Evolutionary conservation across 2,329 filamentous ascomycete species (phyloP), one percentile per base, ranked within the genome.

Genomic region (Lasiodiplodia sp.): DNA sequence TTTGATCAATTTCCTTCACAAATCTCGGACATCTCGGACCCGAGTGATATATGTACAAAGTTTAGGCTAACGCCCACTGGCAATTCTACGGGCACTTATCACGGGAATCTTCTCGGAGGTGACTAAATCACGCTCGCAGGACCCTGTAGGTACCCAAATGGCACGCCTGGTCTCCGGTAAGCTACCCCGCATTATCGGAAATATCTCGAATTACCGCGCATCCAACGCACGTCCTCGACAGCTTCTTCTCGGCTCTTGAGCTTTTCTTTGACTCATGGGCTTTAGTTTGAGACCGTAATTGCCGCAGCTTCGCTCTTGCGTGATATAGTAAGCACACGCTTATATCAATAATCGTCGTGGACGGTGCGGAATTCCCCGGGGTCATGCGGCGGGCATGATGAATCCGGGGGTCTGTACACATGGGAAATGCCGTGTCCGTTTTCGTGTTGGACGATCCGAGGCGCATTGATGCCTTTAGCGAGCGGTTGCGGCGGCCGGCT

Each of bases 111-210:
- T 47, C n/a, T n/a, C 4, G 21, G 18, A 18, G 8, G n/a, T 23
- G 40, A 25, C 16, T 31, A 21, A 31, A 23, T 23, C 12, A 47
- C 40, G 44, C 57, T 58, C 56, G 18, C 5, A 38, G 18, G 44
- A 40, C 23, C 57, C 57, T 47, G 58, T 28, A 63, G 58, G 51
- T 25, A n/a, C 58, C 25, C 12, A 31, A 3, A 37, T n/a, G 40
- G 58, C 23, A 37, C 60, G 60, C 44, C 47, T 52, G n/a, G 37
- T 51, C 40, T 8, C 38, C 47, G 44, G 31, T 34, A 38, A 40
- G 60, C 38, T 64, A 64, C 47, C 47, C 60, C 60, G 47, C 60
- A 64, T 18, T 38, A 64, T 52, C 60, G 28, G 47, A 52, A 31
- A 52, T 38, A 38, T 18, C 28, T 64, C 25, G 60, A 31, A 11